Conservation (phyloP, 371 early-diverging fungal species). For the Circinella umbellata region DNA sequence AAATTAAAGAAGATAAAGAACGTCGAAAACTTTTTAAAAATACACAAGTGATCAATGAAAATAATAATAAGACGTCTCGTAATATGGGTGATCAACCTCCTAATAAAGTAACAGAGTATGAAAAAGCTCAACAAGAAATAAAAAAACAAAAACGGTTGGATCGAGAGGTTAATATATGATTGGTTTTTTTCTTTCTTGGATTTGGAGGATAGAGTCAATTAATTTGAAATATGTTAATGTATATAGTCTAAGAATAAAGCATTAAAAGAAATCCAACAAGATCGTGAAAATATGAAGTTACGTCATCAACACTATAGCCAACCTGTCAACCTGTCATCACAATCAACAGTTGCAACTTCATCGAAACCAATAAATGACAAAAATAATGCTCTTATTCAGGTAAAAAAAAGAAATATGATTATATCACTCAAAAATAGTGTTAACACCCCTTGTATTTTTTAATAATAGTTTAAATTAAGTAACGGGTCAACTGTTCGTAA, state of each 20-base stretch:
- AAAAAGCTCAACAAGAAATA: slow-evolving; percentile 10
- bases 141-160: slow-evolving; percentile 21
- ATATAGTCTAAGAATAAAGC: slow-evolving; percentile 22
- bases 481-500: slow-evolving; percentile 34
- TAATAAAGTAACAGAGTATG: not conserved
- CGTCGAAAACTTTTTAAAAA: slow-evolving; percentile 9
- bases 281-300: slow-evolving; percentile 28
- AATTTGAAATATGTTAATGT: not conserved
- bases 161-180: slow-evolving; percentile 16
- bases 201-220: not conserved
- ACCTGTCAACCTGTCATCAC: not conserved
- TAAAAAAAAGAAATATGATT: too few species aligned
- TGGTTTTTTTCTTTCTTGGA: not conserved
- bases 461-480: slow-evolving; percentile 33
- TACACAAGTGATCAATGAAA: slow-evolving; percentile 4
- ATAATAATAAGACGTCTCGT: not conserved
- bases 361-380: not conserved
- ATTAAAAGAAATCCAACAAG: slow-evolving; percentile 33
- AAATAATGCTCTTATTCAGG: not conserved
- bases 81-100: not conserved
- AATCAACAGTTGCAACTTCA: not conserved
- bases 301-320: not conserved
- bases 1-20: slow-evolving; percentile 32
- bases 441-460: too few species aligned
- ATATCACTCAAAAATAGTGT: too few species aligned